Percentiles rank a stretch among this genome's conserved stretches.
phyloP scores from a whole-genome alignment of 2,329 filamentous ascomycete species.

The Mycosphaerella sp. region DNA sequence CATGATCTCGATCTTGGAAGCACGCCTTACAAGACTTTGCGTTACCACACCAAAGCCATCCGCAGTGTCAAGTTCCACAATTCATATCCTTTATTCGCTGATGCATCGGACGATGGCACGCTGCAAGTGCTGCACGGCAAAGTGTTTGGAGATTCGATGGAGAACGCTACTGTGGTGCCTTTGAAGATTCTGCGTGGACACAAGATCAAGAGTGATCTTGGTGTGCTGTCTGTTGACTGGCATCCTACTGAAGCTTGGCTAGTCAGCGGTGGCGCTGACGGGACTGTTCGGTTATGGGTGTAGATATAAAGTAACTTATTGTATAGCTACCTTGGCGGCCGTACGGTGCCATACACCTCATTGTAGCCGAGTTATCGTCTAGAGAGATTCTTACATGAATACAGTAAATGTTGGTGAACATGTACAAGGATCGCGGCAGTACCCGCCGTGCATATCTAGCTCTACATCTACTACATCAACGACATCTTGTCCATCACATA shows the following conservation, averaged over 20 bases:
- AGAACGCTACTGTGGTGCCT: slow-evolving; percentile 93
- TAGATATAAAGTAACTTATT: slow-evolving; percentile 2
- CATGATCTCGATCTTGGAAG: slow-evolving; percentile 90
- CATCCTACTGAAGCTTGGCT: slow-evolving; percentile 92
- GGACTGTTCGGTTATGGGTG: slow-evolving; percentile 82
- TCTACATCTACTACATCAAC: neutral
- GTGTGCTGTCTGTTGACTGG: slow-evolving; percentile 93
- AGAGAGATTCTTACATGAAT: neutral
- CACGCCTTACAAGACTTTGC: slow-evolving; percentile 90
- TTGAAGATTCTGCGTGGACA: slow-evolving; percentile 91
- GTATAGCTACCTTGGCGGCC: neutral
- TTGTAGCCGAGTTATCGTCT: no score
- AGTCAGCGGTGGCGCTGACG: slow-evolving; percentile 89
- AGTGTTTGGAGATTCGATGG: slow-evolving; percentile 89
- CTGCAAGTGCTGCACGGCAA: slow-evolving; percentile 96
- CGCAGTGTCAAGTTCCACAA: slow-evolving; percentile 83
- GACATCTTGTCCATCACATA: neutral
- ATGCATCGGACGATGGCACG: slow-evolving; percentile 89
- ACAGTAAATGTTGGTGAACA: neutral
- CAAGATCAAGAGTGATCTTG: slow-evolving; percentile 75
- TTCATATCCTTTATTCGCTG: slow-evolving; percentile 74
- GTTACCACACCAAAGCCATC: slow-evolving; percentile 90
- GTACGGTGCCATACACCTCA: neutral
- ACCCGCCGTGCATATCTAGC: neutral
- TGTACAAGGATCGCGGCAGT: neutral